phyloP scores from a whole-genome alignment of 805 yeast species.

The Wickerhamomyces ciferrii region DNA sequence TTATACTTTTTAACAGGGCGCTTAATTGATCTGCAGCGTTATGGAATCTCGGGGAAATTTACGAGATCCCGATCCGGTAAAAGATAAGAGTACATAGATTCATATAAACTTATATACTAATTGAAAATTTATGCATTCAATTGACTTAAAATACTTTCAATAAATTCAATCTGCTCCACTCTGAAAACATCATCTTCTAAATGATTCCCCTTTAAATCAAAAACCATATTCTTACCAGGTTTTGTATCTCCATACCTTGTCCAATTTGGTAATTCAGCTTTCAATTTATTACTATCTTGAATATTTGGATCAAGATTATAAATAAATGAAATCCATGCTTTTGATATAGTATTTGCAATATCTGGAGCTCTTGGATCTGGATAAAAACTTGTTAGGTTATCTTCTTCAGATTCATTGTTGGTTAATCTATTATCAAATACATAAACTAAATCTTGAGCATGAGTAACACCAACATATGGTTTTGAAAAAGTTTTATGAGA shows the following conservation, averaged over 20 bases:
- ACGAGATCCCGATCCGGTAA: too few relatives aligned
- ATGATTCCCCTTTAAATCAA: neutral
- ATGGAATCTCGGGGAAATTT: too few relatives aligned
- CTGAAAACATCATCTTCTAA: too few relatives aligned
- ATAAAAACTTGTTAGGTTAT: neutral
- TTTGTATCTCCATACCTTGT: neutral
- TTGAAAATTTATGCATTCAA: too few relatives aligned
- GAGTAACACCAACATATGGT: constrained; percentile 2
- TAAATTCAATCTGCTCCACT: too few relatives aligned
- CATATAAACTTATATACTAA: too few relatives aligned
- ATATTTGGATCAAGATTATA: neutral
- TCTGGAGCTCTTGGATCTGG: neutral
- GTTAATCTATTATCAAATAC: constrained; percentile 3
- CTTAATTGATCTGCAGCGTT: too few relatives aligned
- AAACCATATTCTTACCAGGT: neutral
- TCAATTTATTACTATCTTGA: neutral
- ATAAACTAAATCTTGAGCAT: constrained; percentile 5
- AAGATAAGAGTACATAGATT: too few relatives aligned
- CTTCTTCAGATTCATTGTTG: neutral
- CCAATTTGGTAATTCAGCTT: neutral
- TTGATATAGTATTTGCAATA: neutral
- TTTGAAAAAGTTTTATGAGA: neutral
- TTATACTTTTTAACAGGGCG: too few relatives aligned
- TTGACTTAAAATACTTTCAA: too few relatives aligned
- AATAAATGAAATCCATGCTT: neutral